Evolutionary conservation across 1,139 yeast genomes (phyloP), one percentile per base, ranked within the genome.

Genomic region (Geotrichum candidum): DNA sequence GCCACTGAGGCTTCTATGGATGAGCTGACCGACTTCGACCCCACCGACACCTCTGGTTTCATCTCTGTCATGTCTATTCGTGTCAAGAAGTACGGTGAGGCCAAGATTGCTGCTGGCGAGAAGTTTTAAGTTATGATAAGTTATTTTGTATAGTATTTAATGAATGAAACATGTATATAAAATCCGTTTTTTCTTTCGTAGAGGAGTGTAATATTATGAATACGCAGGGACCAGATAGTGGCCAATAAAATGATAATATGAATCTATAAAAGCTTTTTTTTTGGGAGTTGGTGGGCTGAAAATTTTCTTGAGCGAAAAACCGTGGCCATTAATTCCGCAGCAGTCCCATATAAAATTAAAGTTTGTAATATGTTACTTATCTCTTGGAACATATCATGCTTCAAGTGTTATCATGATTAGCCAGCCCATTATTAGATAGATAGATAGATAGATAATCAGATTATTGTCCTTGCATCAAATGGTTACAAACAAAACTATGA

Each of bases 1-100:
- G 97, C 96, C 68, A 90, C 97, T 65, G 97, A 92, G 77, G 91
- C 98, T 29, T 92, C 98, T 23, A 94, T 94, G 99, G 99, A 94
- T 78, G 98, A 94, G 80, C 86, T 94, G 73, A 92, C 98, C 64
- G 99, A 97, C 64, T 94, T 94, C 83, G 87, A 90, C 72, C 99
- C 99, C 65, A 92, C 89, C 76, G 98, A 94, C 77, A 90, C 99
- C 66, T 82, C 96, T 66, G 99, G 99, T 63, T 94, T 94, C 84
- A 94, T 94, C 78, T 91, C 97, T 70, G 96, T 94, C 69, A 97
- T 94, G 83, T 89, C 98, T 67, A 94, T 94, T 77, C 90, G 99
- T 83, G 88, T 94, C 76, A 94, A 94, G 84, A 94, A 94, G 81
- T 94, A 89, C 77, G 99, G 99, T 78, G 96, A 91, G 79, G 84